These are phyloP conservation scores for Microthyrium microscopicum DNA, from an alignment of 2,329 filamentous ascomycete species.

Conservation along the genomic window DNA sequence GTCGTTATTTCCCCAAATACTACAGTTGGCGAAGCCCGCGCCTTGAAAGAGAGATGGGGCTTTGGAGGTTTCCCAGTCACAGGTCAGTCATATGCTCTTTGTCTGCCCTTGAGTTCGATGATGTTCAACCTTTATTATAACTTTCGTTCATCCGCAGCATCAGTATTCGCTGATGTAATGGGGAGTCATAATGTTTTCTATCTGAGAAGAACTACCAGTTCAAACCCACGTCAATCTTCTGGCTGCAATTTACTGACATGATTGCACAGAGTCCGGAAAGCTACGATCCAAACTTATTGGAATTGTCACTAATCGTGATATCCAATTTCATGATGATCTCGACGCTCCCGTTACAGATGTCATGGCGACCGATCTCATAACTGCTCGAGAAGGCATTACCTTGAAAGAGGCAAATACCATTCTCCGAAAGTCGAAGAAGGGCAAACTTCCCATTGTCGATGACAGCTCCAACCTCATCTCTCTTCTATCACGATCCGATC, in stretches of 20 bases:
- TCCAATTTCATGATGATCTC: slow-evolving; percentile 78
- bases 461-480: slow-evolving; percentile 55
- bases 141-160: slow-evolving; percentile 99
- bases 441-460: slow-evolving; percentile 89
- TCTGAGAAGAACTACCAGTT: too few species aligned
- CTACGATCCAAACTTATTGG: slow-evolving; percentile 91
- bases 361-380: slow-evolving; percentile 92
- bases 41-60: slow-evolving; percentile 92
- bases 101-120: slow-evolving; percentile 32
- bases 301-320: slow-evolving; percentile 94
- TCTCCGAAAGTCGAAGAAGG: slow-evolving; percentile 91
- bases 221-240: too few species aligned
- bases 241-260: too few species aligned
- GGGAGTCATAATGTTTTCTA: slow-evolving; percentile 43
- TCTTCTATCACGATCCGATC: slow-evolving; percentile 47
- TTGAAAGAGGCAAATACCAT: slow-evolving; percentile 84
- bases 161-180: slow-evolving; percentile 52
- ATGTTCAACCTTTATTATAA: slow-evolving; percentile 70
- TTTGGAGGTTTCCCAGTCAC: slow-evolving; percentile 98
- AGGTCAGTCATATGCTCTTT: slow-evolving; percentile 45
- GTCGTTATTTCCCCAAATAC: slow-evolving; percentile 77
- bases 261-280: slow-evolving; percentile 60
- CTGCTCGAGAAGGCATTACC: slow-evolving; percentile 66
- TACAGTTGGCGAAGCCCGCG: slow-evolving; percentile 80
- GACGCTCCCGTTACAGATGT: slow-evolving; percentile 63